Base-by-base conservation (phyloP, 257 asterid genomes). In the Ocimum tenuiflorum region DNA sequence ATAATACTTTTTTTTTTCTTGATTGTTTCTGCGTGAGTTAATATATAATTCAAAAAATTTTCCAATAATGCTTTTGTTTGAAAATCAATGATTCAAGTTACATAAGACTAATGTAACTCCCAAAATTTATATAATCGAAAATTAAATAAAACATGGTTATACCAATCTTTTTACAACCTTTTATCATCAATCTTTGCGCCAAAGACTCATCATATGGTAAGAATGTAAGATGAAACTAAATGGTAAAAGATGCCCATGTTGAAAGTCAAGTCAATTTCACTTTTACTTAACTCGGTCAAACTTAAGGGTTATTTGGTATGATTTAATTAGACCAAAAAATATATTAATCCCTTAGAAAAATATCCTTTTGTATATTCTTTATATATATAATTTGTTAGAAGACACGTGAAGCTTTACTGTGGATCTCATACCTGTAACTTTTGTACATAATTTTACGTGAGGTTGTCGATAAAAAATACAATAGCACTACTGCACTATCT, bases 241-340 rank as follows among this genome's bases (percentile, higher is more conserved):
- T 43, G 67, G 71, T 54, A 46, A 68, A 66, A 48, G 71, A 18
- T 54, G 64, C 75, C 70, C 58, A 5, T n/a, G 39, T 39, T 70
- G 49, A 62, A 63, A 56, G 60, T 63, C 38, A 62, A 58, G 78
- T 76, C 72, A 69, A 48, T 35, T 24, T 31, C 43, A 68, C 65
- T 50, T 62, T 68, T 68, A 54, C 72, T 45, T 35, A 29, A 31
- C 18, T 60, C 53, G 13, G 29, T 65, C 24, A 52, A 42, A 23
- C 50, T 63, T 41, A 75, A 65, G 60, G 51, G 12, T 61, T 7
- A 15, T 48, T 58, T 17, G 1, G 31, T 41, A 13, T 41, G 8
- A 6, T 36, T 36, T 7, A 1, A 8, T 8, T 36, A 36, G 42
- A 7, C 12, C 7, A 36, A 36, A 2, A 36, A 36, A 36, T 36